Conservation (phyloP, 176 grass and related monocot species). For the Eragrostis nindensis region DNA sequence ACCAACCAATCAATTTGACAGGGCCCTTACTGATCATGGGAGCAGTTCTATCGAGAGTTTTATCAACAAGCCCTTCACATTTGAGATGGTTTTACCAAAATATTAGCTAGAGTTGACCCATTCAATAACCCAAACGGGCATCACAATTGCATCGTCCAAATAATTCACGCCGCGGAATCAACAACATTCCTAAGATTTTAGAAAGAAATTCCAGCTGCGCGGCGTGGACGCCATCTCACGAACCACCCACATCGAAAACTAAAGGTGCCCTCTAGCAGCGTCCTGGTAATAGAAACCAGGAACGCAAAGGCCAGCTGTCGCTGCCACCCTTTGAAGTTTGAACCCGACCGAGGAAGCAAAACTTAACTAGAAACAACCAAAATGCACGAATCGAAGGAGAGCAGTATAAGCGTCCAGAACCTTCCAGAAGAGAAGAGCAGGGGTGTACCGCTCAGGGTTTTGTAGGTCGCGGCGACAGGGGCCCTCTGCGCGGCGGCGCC, state of each 20-base stretch:
- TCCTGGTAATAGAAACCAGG: not conserved
- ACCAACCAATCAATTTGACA: not conserved
- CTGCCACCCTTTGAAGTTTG: not conserved
- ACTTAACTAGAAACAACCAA: not conserved
- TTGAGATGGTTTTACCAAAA: not conserved
- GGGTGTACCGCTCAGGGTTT: constrained; percentile 66
- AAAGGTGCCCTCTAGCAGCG: not conserved
- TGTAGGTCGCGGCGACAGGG: constrained; percentile 30
- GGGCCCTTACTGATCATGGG: not conserved
- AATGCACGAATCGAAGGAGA: not conserved
- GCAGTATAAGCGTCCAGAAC: not conserved
- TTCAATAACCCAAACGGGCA: not conserved
- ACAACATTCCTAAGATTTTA: not conserved
- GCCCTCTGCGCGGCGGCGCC: constrained; percentile 42
- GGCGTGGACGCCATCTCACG: not conserved
- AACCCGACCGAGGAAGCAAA: not conserved
- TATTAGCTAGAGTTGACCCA: not conserved
- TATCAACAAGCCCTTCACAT: not conserved
- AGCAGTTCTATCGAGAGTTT: not conserved
- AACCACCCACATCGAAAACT: too few species aligned
- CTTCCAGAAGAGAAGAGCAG: not conserved
- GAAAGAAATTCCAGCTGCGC: not conserved
- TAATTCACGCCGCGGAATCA: not conserved
- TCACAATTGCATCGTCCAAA: not conserved
- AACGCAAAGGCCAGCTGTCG: not conserved